These are phyloP conservation scores for Euphorbia corollata DNA, from an alignment of 441 rosid species.

Conservation along the genomic window DNA sequence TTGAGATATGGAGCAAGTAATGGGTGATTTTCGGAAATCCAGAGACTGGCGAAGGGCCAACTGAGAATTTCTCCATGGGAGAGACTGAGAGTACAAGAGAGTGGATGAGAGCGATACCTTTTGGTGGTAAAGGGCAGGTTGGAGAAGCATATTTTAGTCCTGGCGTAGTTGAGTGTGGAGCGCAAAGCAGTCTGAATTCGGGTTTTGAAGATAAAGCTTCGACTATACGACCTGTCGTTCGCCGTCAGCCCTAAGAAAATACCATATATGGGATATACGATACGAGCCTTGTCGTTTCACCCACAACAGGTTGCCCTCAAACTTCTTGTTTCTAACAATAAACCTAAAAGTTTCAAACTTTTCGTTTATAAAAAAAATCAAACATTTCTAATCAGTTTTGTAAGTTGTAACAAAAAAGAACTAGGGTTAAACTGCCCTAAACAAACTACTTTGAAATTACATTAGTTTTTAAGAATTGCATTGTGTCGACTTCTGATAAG, in stretches of 20 bases:
- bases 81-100: constrained; percentile 33
- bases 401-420: no score
- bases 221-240: neutral
- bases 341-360: no score
- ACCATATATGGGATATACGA: no score
- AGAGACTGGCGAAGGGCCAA: constrained; percentile 22
- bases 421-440: no score
- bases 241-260: no score
- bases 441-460: no score
- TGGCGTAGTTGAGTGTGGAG: neutral
- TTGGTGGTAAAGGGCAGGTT: constrained; percentile 38
- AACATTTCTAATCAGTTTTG: no score
- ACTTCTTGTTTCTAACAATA: no score
- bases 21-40: constrained; percentile 22
- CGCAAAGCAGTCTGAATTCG: neutral
- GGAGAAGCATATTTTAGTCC: constrained; percentile 37
- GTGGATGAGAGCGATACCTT: constrained; percentile 40
- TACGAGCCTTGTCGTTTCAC: neutral
- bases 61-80: constrained; percentile 22
- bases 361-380: no score
- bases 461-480: no score
- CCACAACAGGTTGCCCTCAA: neutral
- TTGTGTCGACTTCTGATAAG: no score
- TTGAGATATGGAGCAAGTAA: constrained; percentile 61
- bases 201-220: constrained; percentile 23